Base-by-base conservation (phyloP, 495 filamentous ascomycete genomes). In the Friedmanniomyces endolithicus region DNA sequence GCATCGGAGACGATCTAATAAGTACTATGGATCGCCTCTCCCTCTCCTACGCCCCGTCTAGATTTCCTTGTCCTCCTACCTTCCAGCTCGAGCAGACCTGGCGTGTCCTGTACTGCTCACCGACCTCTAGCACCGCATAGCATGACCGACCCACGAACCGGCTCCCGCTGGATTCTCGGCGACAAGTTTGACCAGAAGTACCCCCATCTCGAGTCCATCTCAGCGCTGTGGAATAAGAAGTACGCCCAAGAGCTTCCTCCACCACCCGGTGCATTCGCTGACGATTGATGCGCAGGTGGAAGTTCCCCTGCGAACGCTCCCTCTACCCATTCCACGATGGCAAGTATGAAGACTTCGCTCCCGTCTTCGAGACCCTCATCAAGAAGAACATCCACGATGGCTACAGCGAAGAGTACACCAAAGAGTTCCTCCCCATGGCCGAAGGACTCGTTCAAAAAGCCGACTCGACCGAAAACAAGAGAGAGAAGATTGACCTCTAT, bases 161-260 rank as follows among this genome's bases (percentile, higher is more conserved):
- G 59, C 50, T 62, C 59, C 24, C 22, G 22, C 20, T 63, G 61
- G 61, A 63, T 63, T 29, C 41, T 63, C 22, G 61, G 61, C 35
- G 53, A 58, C 46, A 61, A 58, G 44, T 64, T 64, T 50, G 52
- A 64, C n/a, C 45, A 60, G 37, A 57, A 54, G 43, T 52, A 61
- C 51, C 58, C 61, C 11, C 85, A 88, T 65, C 78, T 84, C 52
- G 74, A 79, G 11, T 81, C 79, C 14, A 82, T 88, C 62, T 73
- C 80, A 64, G 78, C 75, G 4, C 69, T 90, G 31, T 88, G 85
- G 86, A 81, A 86, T 67, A 78, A 78, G 24, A 84, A 84, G 66
- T 41, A 41, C 12, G 37, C 16, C 12, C 12, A 41, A 4, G 12
- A 41, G 6, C 37, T 14, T 4, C 27, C 27, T 4, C 27, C 27